Evolutionary conservation across 306 rosid genomes (phyloP).

Genomic region (Sindora glabra): DNA sequence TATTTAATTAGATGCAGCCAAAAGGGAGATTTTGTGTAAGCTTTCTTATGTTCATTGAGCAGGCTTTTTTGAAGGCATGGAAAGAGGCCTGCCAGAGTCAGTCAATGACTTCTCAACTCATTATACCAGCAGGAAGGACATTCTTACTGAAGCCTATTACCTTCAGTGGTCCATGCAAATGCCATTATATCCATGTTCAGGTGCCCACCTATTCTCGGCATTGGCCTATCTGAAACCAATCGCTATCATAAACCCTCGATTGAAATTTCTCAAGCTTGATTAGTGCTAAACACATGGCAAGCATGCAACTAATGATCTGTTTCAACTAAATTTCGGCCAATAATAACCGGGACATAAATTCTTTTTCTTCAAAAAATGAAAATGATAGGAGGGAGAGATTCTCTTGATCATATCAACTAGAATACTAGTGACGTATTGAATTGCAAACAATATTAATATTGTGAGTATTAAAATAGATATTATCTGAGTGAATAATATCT

Average conservation of each 20-base stretch:
- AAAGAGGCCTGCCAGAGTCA: conserved; percentile 23
- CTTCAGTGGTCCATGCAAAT: conserved; percentile 41
- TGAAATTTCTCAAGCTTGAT: not conserved
- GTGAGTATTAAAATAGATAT: no score
- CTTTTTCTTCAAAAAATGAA: no score
- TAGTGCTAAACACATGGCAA: not conserved
- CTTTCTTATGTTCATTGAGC: not conserved
- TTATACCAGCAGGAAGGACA: conserved; percentile 26
- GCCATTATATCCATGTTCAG: conserved; percentile 24
- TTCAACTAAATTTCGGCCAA: no score
- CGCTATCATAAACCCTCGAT: not conserved
- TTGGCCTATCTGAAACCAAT: no score
- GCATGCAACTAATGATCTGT: no score
- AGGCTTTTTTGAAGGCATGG: conserved; percentile 44
- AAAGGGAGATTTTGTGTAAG: not conserved
- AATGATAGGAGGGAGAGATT: no score
- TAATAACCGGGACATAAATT: no score
- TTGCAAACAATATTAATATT: no score
- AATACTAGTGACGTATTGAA: no score
- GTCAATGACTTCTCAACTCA: conserved; percentile 7
- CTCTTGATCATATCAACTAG: no score
- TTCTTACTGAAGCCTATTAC: conserved; percentile 27
- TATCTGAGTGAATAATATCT: no score
- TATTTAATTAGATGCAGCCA: not conserved
- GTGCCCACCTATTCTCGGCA: not conserved